Evolutionary conservation across 148 eudicot genomes (phyloP), one percentile per base, ranked within the genome.

Genomic region (Rhododendron mucronatum): DNA sequence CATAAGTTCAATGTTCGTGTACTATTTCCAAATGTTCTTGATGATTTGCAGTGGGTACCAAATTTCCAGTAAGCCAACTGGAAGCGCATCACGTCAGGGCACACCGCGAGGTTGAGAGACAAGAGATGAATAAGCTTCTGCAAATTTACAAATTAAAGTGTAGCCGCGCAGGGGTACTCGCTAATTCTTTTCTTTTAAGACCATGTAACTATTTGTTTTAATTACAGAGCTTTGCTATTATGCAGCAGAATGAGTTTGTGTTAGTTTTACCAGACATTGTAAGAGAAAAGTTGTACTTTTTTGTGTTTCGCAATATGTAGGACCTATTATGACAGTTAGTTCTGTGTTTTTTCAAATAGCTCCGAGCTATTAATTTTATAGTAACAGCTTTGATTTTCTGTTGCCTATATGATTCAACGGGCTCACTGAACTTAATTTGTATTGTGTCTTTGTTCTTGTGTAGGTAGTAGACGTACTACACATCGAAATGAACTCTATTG

Each of bases 1-100:
- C 33, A 26, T 67, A n/a, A 26, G 30, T 67, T 67, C 73, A 63
- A 63, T n/a, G n/a, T 67, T 26, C 1, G 33, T 18, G 0, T 16
- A 16, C 20, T 3, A 5, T 18, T 0, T 16, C 76, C 21, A 80
- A 15, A 74, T 44, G 75, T 59, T 33, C 28, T 57, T 65, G 61
- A 67, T 89, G 65, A 50, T 65, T 88, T 91, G 80, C 89, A 95
- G 97, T 92, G 95, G 95, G 94, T 77, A 86, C 94, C 81, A 92
- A 92, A 77, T 88, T 92, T 91, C 88, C 91, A 53, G 89, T 82
- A 15, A 89, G 86, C 69, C 83, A 80, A 91, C 87, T 93, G 85
- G 92, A 90, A 48, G 86, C 85, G 10, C 79, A 87, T 28, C 89
- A 89, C 85, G 93, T 90, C 53, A 89, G 77, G 86, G 85, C 82